Conservation (phyloP, 1,139 yeast genomes). For the Saccharomyces hybrid region DNA sequence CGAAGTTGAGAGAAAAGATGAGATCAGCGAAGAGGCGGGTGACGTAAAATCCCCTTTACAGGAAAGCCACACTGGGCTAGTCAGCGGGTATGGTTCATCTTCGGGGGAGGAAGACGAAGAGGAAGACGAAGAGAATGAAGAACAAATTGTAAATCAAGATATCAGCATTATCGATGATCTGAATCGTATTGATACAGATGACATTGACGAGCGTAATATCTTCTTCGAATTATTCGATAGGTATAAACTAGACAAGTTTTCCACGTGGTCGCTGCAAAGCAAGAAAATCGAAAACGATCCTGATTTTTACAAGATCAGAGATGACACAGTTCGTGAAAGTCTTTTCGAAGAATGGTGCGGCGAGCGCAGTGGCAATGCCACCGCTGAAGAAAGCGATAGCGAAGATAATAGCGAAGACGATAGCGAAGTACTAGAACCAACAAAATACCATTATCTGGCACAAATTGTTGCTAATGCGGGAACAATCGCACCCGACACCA, state of each 20-base stretch:
- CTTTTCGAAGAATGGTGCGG: conserved; percentile 28
- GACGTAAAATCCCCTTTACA: not conserved
- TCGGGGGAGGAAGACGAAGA: conserved; percentile 5
- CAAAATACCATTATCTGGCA: conserved; percentile 27
- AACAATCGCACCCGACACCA: conserved; percentile 15
- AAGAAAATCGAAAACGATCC: conserved; percentile 20
- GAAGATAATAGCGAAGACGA: conserved; percentile 12
- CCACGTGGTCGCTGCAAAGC: conserved; percentile 25
- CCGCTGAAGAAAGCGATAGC: conserved; percentile 5
- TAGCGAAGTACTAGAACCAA: conserved; percentile 20
- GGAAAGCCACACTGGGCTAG: not conserved
- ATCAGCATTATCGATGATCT: conserved; percentile 2
- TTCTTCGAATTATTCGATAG: conserved; percentile 17
- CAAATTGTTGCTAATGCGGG: conserved; percentile 25
- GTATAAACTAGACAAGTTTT: conserved; percentile 21
- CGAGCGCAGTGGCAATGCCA: conserved; percentile 2
- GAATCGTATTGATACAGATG: not conserved
- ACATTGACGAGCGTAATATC: not conserved
- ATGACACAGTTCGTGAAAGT: conserved; percentile 18
- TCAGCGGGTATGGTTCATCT: not conserved
- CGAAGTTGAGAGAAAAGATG: conserved; percentile 6
- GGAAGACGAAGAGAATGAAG: conserved; percentile 6
- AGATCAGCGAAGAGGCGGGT: not conserved
- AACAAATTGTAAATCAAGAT: not conserved
- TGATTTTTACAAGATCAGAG: conserved; percentile 12